A percentile compares a stretch with the other conserved stretches of the same genome.
These are phyloP conservation scores for Puccinia sorghi DNA, from an alignment of 1,284 basidiomycete species.

Conservation along the genomic window DNA sequence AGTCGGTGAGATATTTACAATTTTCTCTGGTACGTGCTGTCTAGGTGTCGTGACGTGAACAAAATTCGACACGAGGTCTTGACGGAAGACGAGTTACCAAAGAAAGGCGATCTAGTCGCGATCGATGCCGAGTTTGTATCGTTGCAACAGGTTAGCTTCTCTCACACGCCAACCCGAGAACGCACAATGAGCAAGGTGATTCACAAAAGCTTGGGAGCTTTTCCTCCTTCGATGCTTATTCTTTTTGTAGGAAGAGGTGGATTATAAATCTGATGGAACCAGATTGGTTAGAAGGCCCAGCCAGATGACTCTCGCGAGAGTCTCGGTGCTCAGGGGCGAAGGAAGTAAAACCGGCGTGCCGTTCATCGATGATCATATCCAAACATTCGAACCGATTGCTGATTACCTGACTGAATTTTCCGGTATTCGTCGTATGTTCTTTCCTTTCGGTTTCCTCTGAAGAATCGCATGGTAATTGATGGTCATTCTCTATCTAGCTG, in stretches of 20 bases:
- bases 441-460: background rate
- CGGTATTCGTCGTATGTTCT: slow-evolving; percentile 80
- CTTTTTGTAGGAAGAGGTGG: slow-evolving; percentile 76
- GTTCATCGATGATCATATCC: slow-evolving; percentile 97
- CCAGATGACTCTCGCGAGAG: slow-evolving; percentile 85
- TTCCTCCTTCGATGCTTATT: slow-evolving; percentile 1
- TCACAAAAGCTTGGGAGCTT: background rate
- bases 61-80: slow-evolving; percentile 77
- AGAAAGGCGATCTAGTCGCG: slow-evolving; percentile 79
- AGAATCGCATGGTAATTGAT: background rate
- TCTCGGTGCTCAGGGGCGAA: slow-evolving; percentile 87
- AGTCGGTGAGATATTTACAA: background rate
- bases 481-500: slow-evolving; percentile 64
- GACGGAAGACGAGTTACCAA: slow-evolving; percentile 74
- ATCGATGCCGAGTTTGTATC: slow-evolving; percentile 98
- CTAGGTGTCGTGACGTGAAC: slow-evolving; percentile 71
- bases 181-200: background rate
- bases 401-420: slow-evolving; percentile 97
- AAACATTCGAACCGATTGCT: slow-evolving; percentile 89
- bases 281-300: slow-evolving; percentile 89
- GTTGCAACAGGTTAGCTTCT: slow-evolving; percentile 73
- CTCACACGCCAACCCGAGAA: background rate
- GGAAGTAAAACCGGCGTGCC: slow-evolving; percentile 76
- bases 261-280: slow-evolving; percentile 90
- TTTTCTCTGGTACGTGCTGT: too few species aligned